Conservation (phyloP, 805 yeast genomes). For the Myxozyma sirexii region DNA sequence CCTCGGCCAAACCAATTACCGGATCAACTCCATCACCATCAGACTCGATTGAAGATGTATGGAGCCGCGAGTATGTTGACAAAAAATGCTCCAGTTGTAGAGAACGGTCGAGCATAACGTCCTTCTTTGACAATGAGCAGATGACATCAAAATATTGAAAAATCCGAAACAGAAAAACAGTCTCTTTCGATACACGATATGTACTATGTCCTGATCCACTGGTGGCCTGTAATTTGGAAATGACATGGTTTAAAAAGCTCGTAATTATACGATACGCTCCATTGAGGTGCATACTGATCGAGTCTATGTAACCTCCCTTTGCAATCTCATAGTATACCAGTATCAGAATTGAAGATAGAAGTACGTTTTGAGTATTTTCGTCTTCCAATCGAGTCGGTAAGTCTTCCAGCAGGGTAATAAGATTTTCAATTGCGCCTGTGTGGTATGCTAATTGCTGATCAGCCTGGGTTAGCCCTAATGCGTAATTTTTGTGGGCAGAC, state of each 20-base stretch:
- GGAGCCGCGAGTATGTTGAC: slow-evolving; percentile 25
- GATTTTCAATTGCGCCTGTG: slow-evolving; percentile 27
- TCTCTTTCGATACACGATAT: slow-evolving; percentile 21
- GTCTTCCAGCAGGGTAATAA: slow-evolving; percentile 17
- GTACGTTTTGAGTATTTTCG: slow-evolving; percentile 28
- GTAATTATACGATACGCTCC: slow-evolving; percentile 33
- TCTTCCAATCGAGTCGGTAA: slow-evolving; percentile 28
- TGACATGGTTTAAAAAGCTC: slow-evolving; percentile 25
- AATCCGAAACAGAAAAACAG: slow-evolving; percentile 28
- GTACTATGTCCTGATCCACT: background rate
- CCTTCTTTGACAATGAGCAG: slow-evolving; percentile 26
- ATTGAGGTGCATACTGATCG: slow-evolving; percentile 28
- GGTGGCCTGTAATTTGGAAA: slow-evolving; percentile 19
- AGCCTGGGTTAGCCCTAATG: slow-evolving; percentile 14
- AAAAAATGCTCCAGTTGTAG: slow-evolving; percentile 29
- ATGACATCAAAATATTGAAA: slow-evolving; percentile 35
- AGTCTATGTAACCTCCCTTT: slow-evolving; percentile 28
- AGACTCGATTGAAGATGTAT: background rate
- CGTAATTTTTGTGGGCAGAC: slow-evolving; percentile 29
- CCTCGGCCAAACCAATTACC: slow-evolving; percentile 31
- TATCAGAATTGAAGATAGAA: slow-evolving; percentile 26
- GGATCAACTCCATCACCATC: slow-evolving; percentile 30
- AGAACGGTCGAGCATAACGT: slow-evolving; percentile 22
- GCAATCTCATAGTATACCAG: slow-evolving; percentile 34
- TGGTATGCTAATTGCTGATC: slow-evolving; percentile 26